Evolutionary conservation across 352 stramenopile species (phyloP), one percentile per base, ranked within the genome.

Genomic region (Thalassiosira oceanica): DNA sequence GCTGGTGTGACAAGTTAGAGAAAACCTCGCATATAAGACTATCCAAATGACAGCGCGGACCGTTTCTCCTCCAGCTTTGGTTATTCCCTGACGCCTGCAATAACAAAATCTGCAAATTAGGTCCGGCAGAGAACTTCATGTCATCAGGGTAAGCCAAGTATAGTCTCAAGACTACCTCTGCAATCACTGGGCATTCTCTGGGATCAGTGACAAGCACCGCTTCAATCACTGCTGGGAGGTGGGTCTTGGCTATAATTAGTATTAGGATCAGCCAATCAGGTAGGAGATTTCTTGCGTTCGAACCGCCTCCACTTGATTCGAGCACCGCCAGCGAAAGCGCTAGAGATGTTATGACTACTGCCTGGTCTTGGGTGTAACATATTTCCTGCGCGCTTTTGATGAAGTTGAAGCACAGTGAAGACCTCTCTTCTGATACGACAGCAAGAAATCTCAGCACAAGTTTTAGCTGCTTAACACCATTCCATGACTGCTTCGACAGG

Each of bases 91-190:
- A 67, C 23, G 74, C 65, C 42, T 80, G 35, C 11, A 84, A 63
- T 15, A 90, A 68, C 16, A 60, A 28, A 16, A 62, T 60, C 49
- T 67, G 65, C 0, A 87, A 37, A 44, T 60, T 71, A 21, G 65
- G 37, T n/a, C n/a, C n/a, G 42, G 72, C 51, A 50, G 64, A 51
- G 21, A 86, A 52, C 55, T 78, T 80, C 31, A 81, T 69, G 8
- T 37, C 70, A 16, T 71, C 44, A 55, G 83, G 78, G 53, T 64
- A 73, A 41, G 68, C 76, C 11, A 70, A 18, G 55, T 90, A 90
- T 0, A 90, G 41, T 13, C 78, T 58, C 42, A 90, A 61, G 24
- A 87, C 39, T 16, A 77, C n/a, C 29, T 49, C 35, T 36, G 45
- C 54, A 13, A 76, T 44, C 15, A 65, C 18, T 18, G 16, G 18